These are phyloP conservation scores for Globisporangium canariense DNA, from an alignment of 352 stramenopile species.

Conservation along the genomic window DNA sequence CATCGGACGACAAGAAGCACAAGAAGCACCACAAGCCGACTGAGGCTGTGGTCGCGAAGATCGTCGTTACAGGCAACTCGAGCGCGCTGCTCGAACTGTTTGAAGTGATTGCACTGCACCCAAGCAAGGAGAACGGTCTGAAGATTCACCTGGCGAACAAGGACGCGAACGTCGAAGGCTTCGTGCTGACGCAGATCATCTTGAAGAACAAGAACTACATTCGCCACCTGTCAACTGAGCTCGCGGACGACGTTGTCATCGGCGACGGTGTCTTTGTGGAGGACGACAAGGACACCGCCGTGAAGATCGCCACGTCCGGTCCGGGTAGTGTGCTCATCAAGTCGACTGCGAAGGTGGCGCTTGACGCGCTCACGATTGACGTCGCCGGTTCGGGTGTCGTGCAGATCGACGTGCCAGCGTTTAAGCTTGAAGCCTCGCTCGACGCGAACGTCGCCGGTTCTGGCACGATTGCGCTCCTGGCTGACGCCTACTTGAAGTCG, in stretches of 20 bases:
- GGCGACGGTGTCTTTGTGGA: slow-evolving; percentile 38
- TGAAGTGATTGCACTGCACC: slow-evolving; percentile 36
- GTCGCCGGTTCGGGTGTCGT: slow-evolving; percentile 31
- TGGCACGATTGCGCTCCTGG: slow-evolving; percentile 28
- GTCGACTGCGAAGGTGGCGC: slow-evolving; percentile 22
- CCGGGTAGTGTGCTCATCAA: slow-evolving; percentile 40
- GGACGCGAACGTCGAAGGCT: slow-evolving; percentile 42
- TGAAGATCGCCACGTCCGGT: slow-evolving; percentile 40
- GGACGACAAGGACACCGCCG: slow-evolving; percentile 30
- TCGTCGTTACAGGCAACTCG: slow-evolving; percentile 59
- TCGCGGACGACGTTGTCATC: slow-evolving; percentile 40
- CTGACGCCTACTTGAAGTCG: slow-evolving; percentile 26
- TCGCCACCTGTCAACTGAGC: slow-evolving; percentile 30
- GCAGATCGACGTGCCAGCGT: slow-evolving; percentile 28
- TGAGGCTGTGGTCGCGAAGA: slow-evolving; percentile 38
- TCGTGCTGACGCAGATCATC: slow-evolving; percentile 52
- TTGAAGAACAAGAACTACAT: slow-evolving; percentile 46
- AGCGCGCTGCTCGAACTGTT: slow-evolving; percentile 42
- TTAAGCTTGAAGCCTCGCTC: slow-evolving; percentile 26
- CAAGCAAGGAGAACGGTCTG: slow-evolving; percentile 36
- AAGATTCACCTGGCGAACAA: slow-evolving; percentile 52
- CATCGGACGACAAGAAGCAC: slow-evolving; percentile 15
- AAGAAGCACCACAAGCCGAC: slow-evolving; percentile 14
- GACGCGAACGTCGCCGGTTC: slow-evolving; percentile 40
- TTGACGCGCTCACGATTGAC: slow-evolving; percentile 32